Base-by-base conservation (phyloP, 176 grass and related monocot species). In the Pharus latifolius region DNA sequence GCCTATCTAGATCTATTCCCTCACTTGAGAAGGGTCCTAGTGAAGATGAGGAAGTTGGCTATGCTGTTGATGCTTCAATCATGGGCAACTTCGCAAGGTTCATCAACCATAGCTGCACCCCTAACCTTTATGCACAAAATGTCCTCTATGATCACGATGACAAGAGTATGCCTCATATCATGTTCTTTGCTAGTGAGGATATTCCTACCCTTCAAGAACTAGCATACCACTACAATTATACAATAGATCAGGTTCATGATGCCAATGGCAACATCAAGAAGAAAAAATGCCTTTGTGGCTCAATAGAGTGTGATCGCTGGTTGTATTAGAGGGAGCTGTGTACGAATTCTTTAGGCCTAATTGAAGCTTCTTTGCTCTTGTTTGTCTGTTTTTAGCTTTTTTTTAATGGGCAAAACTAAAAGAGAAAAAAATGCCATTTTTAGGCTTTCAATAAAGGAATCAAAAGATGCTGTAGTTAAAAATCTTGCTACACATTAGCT, bases 141-240 rank as follows among this genome's bases (percentile, higher is more conserved):
- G 52, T 88, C 45, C 80, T 92, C 22, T 92, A 88, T 73, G 89
- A 95, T 37, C 86, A 90, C 71, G 91, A 90, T 9, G 74, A 95
- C 50, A 81, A 70, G 68, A 75, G 63, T 35, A 71, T 71, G 43
- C 91, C 91, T 79, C 86, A 77, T 62, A 67, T 95, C 63, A 87
- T 87, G 86, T 89, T 95, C 56, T 95, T 95, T 51, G 80, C 86
- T 35, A 66, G 54, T 23, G 91, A 90, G 25, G 62, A 95, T 84
- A 95, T 95, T 81, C 72, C 40, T 27, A 65, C 83, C 11, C 42
- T 71, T 46, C 60, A 87, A 69, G 86, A 89, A 59, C 67, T 95
- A n/a, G 15, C 80, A 1, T 95, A 90, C 72, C 83, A 95, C 68
- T 95, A 95, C 72, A 95, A 95, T 56, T 95, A 95, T 72, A 56